Evolutionary conservation across 257 asterid species (phyloP).

Genomic region (Plantago ovata): DNA sequence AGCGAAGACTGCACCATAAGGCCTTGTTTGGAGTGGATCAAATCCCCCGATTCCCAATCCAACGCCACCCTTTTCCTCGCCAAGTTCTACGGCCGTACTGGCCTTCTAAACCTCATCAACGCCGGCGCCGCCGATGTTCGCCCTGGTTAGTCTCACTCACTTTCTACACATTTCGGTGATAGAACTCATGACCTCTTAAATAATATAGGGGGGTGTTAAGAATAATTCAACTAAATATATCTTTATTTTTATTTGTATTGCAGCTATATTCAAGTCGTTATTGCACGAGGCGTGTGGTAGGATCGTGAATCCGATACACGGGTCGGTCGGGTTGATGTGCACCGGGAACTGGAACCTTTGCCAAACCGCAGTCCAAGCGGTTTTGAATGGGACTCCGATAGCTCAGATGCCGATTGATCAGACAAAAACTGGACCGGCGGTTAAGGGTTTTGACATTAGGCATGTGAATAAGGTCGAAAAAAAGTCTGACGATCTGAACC

Average conservation of each 20-base stretch:
- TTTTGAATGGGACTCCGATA: slow-evolving; percentile 64
- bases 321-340: slow-evolving; percentile 73
- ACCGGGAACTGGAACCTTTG: slow-evolving; percentile 82
- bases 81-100: slow-evolving; percentile 90
- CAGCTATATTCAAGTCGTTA: slow-evolving; percentile 79
- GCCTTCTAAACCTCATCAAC: slow-evolving; percentile 80
- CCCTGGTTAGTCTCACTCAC: slow-evolving; percentile 53
- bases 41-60: slow-evolving; percentile 68
- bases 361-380: slow-evolving; percentile 82
- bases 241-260: not conserved
- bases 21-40: slow-evolving; percentile 52
- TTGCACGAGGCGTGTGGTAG: slow-evolving; percentile 85
- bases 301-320: slow-evolving; percentile 77
- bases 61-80: slow-evolving; percentile 85
- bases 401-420: slow-evolving; percentile 40
- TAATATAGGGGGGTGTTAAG: no score
- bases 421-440: slow-evolving; percentile 48
- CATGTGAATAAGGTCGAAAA: slow-evolving; percentile 53
- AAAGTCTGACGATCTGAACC: slow-evolving; percentile 32
- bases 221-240: no score
- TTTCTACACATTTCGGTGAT: no score
- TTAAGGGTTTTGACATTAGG: slow-evolving; percentile 55
- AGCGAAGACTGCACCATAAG: slow-evolving; percentile 64
- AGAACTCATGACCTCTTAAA: no score
- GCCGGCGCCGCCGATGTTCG: slow-evolving; percentile 63